phyloP scores from a whole-genome alignment of 805 yeast genomes.

The Starmerella vitae region DNA sequence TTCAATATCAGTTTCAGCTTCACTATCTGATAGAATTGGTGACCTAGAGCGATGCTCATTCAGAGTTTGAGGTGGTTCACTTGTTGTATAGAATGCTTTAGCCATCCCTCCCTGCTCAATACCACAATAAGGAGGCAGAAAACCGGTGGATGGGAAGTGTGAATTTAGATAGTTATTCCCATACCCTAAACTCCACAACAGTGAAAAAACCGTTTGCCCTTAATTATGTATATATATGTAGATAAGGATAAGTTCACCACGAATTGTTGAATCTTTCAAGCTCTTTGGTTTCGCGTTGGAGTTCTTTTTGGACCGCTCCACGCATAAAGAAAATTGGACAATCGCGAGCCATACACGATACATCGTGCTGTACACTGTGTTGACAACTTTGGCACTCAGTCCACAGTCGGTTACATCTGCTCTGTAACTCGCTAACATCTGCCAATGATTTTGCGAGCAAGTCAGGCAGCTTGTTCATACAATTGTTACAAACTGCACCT shows the following conservation, averaged over 20 bases:
- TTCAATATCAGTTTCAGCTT: conserved; percentile 28
- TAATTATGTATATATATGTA: no score
- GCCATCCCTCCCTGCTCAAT: no score
- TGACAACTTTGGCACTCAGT: conserved; percentile 97
- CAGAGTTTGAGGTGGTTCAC: conserved; percentile 3
- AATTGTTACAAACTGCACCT: conserved; percentile 71
- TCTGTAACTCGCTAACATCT: conserved; percentile 65
- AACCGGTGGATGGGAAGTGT: no score
- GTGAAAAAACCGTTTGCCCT: no score
- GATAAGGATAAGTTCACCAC: conserved; percentile 8
- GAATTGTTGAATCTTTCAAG: conserved; percentile 49
- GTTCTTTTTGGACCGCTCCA: conserved; percentile 68
- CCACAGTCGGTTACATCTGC: conserved; percentile 80
- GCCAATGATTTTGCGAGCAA: conserved; percentile 71
- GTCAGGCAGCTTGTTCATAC: conserved; percentile 55
- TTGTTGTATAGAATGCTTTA: conserved; percentile 14
- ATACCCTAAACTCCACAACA: no score
- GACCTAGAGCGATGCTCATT: conserved; percentile 2
- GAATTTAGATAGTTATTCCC: no score
- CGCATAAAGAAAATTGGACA: conserved; percentile 98
- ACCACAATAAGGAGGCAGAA: no score
- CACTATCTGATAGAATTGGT: conserved; percentile 13
- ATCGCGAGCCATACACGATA: conserved; percentile 84
- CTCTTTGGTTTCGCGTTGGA: conserved; percentile 42
- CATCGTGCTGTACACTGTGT: conserved; percentile 91